Evolutionary conservation across 805 yeast species (phyloP).

Genomic region (Saccharomycopsis javanensis): DNA sequence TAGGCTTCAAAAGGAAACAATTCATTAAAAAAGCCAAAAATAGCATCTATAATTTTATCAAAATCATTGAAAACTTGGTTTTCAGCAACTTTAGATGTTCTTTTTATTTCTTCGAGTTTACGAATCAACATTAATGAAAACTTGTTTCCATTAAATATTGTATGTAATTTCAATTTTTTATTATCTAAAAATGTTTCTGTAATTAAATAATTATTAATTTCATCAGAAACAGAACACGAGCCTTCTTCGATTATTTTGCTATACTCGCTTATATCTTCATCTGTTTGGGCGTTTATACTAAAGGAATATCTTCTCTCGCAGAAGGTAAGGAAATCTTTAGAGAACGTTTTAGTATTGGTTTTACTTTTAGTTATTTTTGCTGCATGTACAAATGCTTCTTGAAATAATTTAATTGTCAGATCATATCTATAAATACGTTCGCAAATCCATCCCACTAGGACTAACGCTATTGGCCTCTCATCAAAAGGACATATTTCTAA

Average conservation of each 20-base stretch:
- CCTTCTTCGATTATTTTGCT: background rate
- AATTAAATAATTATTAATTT: background rate
- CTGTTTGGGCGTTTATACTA: background rate
- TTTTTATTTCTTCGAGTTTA: background rate
- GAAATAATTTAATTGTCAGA: background rate
- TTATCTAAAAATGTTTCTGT: background rate
- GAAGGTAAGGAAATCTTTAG: background rate
- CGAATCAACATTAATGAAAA: background rate
- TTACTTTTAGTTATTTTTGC: background rate
- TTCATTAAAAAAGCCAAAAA: background rate
- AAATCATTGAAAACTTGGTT: background rate
- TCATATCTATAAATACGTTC: background rate
- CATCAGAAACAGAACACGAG: background rate
- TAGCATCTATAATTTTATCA: background rate
- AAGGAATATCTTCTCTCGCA: background rate
- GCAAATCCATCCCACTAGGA: background rate
- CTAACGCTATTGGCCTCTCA: conserved; percentile 4
- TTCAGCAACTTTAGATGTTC: background rate
- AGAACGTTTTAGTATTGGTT: background rate
- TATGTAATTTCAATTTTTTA: background rate
- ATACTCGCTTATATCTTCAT: background rate
- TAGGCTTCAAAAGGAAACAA: background rate
- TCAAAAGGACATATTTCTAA: conserved; percentile 9
- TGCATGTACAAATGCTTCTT: background rate
- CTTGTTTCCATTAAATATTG: background rate